A percentile compares a stretch with the other conserved stretches of the same genome.
phyloP scores from a whole-genome alignment of 352 stramenopile genomes.

The Phytophthora brassicae region DNA sequence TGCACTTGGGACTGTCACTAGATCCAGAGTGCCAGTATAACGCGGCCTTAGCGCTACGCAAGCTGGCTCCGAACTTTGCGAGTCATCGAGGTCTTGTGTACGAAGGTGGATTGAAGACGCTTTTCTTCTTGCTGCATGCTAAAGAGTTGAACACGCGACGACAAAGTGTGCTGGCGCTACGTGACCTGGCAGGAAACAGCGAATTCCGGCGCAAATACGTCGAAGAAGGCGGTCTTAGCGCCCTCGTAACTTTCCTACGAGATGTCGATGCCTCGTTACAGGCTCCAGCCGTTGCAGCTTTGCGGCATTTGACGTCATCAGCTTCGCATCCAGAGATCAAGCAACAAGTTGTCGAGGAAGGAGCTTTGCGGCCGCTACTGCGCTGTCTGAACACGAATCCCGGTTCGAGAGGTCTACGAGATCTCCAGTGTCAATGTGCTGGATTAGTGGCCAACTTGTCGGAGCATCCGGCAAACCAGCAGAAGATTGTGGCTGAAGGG shows the following conservation, averaged over 20 bases:
- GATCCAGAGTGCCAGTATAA: constrained; percentile 96
- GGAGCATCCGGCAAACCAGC: constrained; percentile 90
- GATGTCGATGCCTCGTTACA: constrained; percentile 90
- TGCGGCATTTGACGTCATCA: constrained; percentile 90
- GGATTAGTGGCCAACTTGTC: constrained; percentile 94
- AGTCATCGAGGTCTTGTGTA: constrained; percentile 89
- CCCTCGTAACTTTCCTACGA: constrained; percentile 87
- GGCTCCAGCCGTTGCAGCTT: constrained; percentile 84
- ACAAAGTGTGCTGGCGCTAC: constrained; percentile 87
- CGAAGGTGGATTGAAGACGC: constrained; percentile 87
- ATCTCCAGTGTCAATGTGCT: constrained; percentile 93
- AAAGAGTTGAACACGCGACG: constrained; percentile 92
- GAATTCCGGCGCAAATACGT: constrained; percentile 88
- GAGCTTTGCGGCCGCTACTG: constrained; percentile 82
- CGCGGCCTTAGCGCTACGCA: constrained; percentile 92
- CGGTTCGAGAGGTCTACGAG: constrained; percentile 72
- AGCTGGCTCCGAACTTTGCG: constrained; percentile 91
- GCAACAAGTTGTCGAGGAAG: constrained; percentile 78
- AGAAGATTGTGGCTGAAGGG: constrained; percentile 91
- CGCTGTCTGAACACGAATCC: constrained; percentile 77
- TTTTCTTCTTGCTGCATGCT: constrained; percentile 91
- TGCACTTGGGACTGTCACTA: constrained; percentile 88
- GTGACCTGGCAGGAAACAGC: constrained; percentile 89
- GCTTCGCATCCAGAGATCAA: constrained; percentile 81
- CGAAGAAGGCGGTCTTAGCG: constrained; percentile 84